Base-by-base conservation (phyloP, 805 yeast genomes). In the Wilhelminamyces savonicus region DNA sequence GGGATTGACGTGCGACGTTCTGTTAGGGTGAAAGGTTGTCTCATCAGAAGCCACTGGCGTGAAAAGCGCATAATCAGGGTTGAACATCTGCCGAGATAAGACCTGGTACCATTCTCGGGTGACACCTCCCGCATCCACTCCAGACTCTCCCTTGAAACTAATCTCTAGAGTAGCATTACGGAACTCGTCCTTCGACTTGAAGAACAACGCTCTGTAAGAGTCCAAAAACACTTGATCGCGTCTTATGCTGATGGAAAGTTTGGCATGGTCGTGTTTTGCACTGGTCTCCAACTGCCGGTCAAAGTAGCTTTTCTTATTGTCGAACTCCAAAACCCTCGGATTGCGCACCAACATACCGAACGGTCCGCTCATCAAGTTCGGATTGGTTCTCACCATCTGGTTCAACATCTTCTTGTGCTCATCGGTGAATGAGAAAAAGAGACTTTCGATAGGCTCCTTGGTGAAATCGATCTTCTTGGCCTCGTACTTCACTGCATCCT, bases 81-180 rank as follows among this genome's bases (percentile, higher is more conserved):
- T 87, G 60, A 92, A 86, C 85, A 92, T 88, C 52, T 90, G 97
- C 38, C 96, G 69, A 0, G 96, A 78, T 27, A 92, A 58, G 4
- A 88, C 95, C 52, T 88, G 97, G 48, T 81, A 88, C 98, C 98
- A 92, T 54, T 92, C 99, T 48, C 99, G 69, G 0, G 97, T 84
- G 11, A 92, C 79, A 23, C 99, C 99, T 43, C 99, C 99, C 3
- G 95, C 98, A 66, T 92, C 99, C 28, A 92, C 84, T 43, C 97
- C 99, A 31, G 82, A 82, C 55, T 92, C 99, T 2, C 95, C 95
- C 39, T 78, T 78, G 62, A 92, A 92, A n/a, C 71, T 71, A 24
- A 92, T 76, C 29, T 82, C 88, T 42, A 92, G 60, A 41, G 78
- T 80, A 2, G 88, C 71, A 28, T 75, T 68, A 42, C 78, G 74